phyloP scores from a whole-genome alignment of 495 filamentous ascomycete species.

The Clohesyomyces aquaticus region DNA sequence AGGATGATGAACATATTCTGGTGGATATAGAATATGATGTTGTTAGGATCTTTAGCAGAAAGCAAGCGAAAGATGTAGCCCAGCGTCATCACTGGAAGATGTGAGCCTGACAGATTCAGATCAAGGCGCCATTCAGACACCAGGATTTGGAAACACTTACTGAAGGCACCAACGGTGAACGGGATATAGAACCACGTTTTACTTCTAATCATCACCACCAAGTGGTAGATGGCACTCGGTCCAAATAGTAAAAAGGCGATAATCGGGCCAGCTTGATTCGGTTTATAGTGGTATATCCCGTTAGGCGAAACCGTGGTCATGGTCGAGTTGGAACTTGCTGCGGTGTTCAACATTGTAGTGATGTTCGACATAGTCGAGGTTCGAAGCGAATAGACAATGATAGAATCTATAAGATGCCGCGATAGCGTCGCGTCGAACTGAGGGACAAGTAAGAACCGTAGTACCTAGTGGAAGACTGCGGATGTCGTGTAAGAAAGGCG shows the following conservation, averaged over 20 bases:
- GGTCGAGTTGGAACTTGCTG: too few relatives aligned
- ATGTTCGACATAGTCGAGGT: too few relatives aligned
- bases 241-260: neutral
- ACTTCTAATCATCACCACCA: constrained; percentile 11
- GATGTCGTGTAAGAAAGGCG: too few relatives aligned
- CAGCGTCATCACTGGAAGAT: constrained; percentile 12
- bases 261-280: neutral
- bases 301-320: too few relatives aligned
- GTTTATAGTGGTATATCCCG: constrained; percentile 14
- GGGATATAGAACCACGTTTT: constrained; percentile 15
- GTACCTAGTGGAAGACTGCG: too few relatives aligned
- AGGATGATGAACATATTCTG: constrained; percentile 50
- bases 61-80: constrained; percentile 11
- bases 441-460: too few relatives aligned
- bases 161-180: constrained; percentile 4
- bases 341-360: too few relatives aligned
- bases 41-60: neutral
- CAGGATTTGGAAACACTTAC: constrained; percentile 1
- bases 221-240: constrained; percentile 3
- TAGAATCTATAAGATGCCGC: too few relatives aligned
- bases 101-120: neutral
- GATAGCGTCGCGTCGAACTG: too few relatives aligned
- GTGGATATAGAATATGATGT: constrained; percentile 40
- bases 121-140: too few relatives aligned
- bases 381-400: too few relatives aligned